Evolutionary conservation across 352 stramenopile species (phyloP).

Genomic region (Pythium periplocum): DNA sequence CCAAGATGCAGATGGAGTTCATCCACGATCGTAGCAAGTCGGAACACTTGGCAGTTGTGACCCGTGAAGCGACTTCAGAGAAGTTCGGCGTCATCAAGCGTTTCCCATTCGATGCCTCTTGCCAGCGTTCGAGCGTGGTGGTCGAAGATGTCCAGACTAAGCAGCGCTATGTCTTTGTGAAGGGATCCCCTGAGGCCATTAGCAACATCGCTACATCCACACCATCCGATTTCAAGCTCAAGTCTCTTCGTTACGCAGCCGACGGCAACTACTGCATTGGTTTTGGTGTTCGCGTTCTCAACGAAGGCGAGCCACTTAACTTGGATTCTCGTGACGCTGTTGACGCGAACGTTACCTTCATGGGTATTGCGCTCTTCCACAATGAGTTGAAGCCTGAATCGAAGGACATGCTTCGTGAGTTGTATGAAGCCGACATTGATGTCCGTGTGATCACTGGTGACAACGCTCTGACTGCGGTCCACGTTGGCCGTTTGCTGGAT

Average conservation of each 20-base stretch:
- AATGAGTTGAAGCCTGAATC: conserved; percentile 80
- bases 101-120: conserved; percentile 43
- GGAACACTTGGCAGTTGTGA: conserved; percentile 22
- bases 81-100: conserved; percentile 37
- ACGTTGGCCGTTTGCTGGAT: conserved; percentile 35
- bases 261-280: conserved; percentile 67
- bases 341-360: conserved; percentile 54
- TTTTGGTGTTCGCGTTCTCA: conserved; percentile 28
- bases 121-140: conserved; percentile 41
- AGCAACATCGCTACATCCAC: conserved; percentile 22
- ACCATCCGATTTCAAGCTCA: conserved; percentile 45
- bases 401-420: conserved; percentile 51
- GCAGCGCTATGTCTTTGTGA: conserved; percentile 36
- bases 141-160: conserved; percentile 31
- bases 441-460: conserved; percentile 81
- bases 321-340: conserved; percentile 26
- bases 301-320: conserved; percentile 6
- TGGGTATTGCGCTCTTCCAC: conserved; percentile 77
- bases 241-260: conserved; percentile 33
- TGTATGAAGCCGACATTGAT: conserved; percentile 56
- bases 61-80: neutral
- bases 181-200: conserved; percentile 47
- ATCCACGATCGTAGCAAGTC: conserved; percentile 18
- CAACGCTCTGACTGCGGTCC: conserved; percentile 45
- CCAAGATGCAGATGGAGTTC: conserved; percentile 24